Percentiles rank a stretch among this genome's conserved stretches.
Conservation (phyloP, 2,329 filamentous ascomycete genomes). For the Botrytis hyacinthi region DNA sequence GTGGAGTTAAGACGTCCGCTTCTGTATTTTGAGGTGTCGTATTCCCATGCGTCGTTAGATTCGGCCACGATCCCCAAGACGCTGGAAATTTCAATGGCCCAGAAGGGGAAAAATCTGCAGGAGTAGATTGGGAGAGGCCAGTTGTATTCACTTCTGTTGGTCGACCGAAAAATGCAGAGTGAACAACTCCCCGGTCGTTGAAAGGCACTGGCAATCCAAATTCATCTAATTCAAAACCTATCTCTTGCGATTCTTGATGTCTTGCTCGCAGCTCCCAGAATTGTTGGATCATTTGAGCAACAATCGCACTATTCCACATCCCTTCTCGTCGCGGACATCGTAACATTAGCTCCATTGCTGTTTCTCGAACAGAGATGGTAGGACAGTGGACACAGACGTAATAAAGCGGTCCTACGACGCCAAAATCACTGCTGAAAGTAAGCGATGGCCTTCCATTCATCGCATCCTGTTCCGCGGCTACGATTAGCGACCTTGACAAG, state of each 20-base stretch:
- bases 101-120: accelerated
- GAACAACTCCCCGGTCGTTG: background rate
- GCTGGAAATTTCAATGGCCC: background rate
- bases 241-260: background rate
- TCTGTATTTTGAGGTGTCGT: background rate
- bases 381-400: background rate
- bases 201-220: background rate
- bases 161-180: background rate
- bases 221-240: background rate
- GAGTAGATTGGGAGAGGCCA: background rate
- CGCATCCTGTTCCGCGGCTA: background rate
- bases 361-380: background rate
- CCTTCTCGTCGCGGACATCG: background rate
- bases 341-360: background rate
- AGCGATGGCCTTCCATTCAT: background rate
- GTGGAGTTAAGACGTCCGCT: background rate
- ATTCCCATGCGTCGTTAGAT: background rate
- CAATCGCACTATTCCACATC: background rate
- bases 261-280: background rate
- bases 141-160: background rate
- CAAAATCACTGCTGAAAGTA: background rate
- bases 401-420: background rate
- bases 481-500: background rate
- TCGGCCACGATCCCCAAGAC: background rate
- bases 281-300: background rate